Evolutionary conservation across 139 green algal species (phyloP), one percentile per base, ranked within the genome.

Genomic region (Penium margaritaceum): DNA sequence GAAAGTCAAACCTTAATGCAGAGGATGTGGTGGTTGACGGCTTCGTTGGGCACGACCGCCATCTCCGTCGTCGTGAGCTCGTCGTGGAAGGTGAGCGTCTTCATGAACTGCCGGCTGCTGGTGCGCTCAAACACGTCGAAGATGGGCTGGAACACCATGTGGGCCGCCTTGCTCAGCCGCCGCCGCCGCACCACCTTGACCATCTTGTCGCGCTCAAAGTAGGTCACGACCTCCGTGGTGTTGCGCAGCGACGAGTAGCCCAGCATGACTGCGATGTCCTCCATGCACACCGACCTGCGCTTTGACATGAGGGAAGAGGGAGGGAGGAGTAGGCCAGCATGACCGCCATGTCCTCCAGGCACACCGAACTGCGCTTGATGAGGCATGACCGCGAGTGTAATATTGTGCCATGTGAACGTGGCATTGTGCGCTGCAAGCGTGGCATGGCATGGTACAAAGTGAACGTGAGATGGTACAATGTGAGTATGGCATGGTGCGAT

Each of bases 241-340:
- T 73, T 73, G 33, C 35, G 51, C 35, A 73, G 53, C 14, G 65
- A 73, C 65, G 63, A 63, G 39, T 62, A 73, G 15, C 65, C 65
- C 38, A 73, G 34, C 34, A 62, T 58, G 38, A 41, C 15, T 6
- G 39, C 65, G 1, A 63, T 63, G 55, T 63, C 29, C 5, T 63
- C 35, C 55, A 63, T 63, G 55, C 55, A 63, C 55, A 63, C 29
- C 5, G 55, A 63, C 29, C 55, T 63, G 55, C 19, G 24, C 9
- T 9, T 43, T 12, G 14, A 65, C 9, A 7, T 65, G 32, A 9
- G 9, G 30, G 9, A 14, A 7, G 32, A 12, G 9, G 14, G 32
- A 12, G 9, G 9, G 30, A 24, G 55, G 12, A 35, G 30, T 7
- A 29, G 55, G 9, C 9, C 55, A 65, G 9, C 9, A 7, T 9